Evolutionary conservation across 2,329 filamentous ascomycete species (phyloP), one percentile per base, ranked within the genome.

Genomic region (Phaeosphaeriaceae sp.): DNA sequence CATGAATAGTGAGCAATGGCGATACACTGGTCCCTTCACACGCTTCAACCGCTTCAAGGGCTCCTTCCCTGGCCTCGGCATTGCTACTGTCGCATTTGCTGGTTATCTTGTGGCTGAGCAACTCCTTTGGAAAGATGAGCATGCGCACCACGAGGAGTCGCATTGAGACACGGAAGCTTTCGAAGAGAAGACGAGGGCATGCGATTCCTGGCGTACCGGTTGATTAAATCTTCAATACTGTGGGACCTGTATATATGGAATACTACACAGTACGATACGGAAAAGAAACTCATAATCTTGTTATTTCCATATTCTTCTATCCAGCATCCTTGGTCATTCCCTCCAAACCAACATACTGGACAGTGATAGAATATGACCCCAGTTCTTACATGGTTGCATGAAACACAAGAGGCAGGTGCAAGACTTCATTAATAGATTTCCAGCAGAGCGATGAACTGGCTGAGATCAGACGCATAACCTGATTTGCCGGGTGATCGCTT

Each of bases 91-190:
- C 52, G 92, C 93, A 37, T 99, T 99, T 74, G 86, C 88, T 41
- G 87, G 81, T 56, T 99, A 99, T 79, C 91, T 92, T 74, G 85
- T 84, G 52, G 96, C 91, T 76, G 94, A 99, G 79, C 85, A 94
- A 74, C 77, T 95, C 46, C 96, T 97, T 75, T 72, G 96, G 63
- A 83, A 88, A 68, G 88, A 92, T 56, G 76, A 82, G 46, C 54
- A 59, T 32, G 63, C 48, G 13, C 63, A 71, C 39, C 68, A 70
- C 48, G 49, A 61, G 36, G 46, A 50, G 32, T 32, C 33, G 17
- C n/a, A 28, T 26, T 48, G 47, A 32, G 37, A 8, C n/a, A 29
- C 34, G 39, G 20, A 15, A 21, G 21, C 11, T 3, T 16, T 20
- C 36, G 9, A 11, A 38, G 48, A 48, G 42, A 36, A 51, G 36